Base-by-base conservation (phyloP, 2,329 filamentous ascomycete species). In the Zasmidium cellare region DNA sequence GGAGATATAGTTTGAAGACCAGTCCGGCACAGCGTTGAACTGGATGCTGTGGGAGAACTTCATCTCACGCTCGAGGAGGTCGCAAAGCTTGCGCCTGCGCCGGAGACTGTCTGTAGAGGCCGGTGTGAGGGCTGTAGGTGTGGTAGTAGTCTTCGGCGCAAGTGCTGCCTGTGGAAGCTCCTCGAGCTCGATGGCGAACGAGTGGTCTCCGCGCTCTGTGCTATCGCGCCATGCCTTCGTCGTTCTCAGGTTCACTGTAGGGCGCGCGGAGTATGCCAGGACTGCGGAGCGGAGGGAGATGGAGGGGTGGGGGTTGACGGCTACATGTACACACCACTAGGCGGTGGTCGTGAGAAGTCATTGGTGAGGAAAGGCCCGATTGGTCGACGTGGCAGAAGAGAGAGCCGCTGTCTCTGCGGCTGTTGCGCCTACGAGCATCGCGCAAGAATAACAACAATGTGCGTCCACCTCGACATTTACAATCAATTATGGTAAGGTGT, bases 21-120 rank as follows among this genome's bases (percentile, higher is more conserved):
- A 99, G 77, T 99, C 94, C n/a, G 94, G 94, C 68, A 99, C 94
- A 63, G 94, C 92, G 80, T 99, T 99, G 80, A 99, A 99, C 81
- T 99, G 94, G 69, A 99, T 88, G 77, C 93, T 97, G 76, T 99
- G 94, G 18, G 93, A 97, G 82, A 99, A 99, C 87, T 97, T 97
- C 94, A 99, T 99, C 72, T 91, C 90, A 86, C 89, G 84, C 67
- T 87, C 81, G 68, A 90, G 84, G 69, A 92, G 86, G 82, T 84
- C 84, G 71, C 80, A 79, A 74, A 85, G 83, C 80, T 92, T 92
- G 74, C 82, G 79, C 65, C 67, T 65, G 49, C 71, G 67, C 31
- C 58, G 65, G 47, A 66, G 65, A 16, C 49, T 51, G 19, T 52
- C 28, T 23, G 45, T 55, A 35, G 58, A 48, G 18, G 58, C 61